phyloP scores from a whole-genome alignment of 805 yeast species.

The Starmerella cellae region DNA sequence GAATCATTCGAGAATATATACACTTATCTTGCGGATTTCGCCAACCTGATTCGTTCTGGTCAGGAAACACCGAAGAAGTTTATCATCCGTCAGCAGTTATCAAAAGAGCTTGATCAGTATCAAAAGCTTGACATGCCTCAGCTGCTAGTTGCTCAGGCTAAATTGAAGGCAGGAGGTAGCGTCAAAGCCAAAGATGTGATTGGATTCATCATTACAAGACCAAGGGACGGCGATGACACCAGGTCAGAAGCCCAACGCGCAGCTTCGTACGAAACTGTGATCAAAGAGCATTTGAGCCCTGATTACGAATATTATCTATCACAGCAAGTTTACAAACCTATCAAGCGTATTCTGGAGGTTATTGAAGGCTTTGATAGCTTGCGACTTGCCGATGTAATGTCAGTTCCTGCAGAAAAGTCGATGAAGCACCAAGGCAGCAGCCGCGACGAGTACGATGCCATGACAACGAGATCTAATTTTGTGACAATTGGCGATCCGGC shows the following conservation, averaged over 20 bases:
- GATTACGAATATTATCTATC: slow-evolving; percentile 72
- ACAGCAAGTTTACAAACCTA: slow-evolving; percentile 81
- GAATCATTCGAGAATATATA: slow-evolving; percentile 10
- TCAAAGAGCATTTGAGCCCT: slow-evolving; percentile 41
- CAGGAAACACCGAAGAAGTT: slow-evolving; percentile 53
- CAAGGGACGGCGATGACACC: slow-evolving; percentile 26
- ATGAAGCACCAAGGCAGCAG: slow-evolving; percentile 65
- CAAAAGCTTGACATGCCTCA: slow-evolving; percentile 42
- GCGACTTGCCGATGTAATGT: slow-evolving; percentile 62
- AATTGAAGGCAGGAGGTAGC: slow-evolving; percentile 71
- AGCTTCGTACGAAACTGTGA: slow-evolving; percentile 60
- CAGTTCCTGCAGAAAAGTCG: slow-evolving; percentile 38
- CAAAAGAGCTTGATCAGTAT: slow-evolving; percentile 78
- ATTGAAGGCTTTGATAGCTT: slow-evolving; percentile 77
- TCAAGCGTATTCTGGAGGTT: slow-evolving; percentile 71
- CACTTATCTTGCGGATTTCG: slow-evolving; percentile 47
- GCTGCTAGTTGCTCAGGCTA: slow-evolving; percentile 78
- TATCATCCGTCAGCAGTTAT: slow-evolving; percentile 72
- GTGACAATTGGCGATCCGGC: slow-evolving; percentile 33
- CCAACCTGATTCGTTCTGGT: slow-evolving; percentile 43
- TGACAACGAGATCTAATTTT: slow-evolving; percentile 1
- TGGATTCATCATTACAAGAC: slow-evolving; percentile 65
- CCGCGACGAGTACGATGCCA: slow-evolving; percentile 34
- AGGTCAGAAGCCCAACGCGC: slow-evolving; percentile 64
- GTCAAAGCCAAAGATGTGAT: slow-evolving; percentile 83